Conservation (phyloP, 176 grass and related monocot genomes). For the Paspalum notatum region DNA sequence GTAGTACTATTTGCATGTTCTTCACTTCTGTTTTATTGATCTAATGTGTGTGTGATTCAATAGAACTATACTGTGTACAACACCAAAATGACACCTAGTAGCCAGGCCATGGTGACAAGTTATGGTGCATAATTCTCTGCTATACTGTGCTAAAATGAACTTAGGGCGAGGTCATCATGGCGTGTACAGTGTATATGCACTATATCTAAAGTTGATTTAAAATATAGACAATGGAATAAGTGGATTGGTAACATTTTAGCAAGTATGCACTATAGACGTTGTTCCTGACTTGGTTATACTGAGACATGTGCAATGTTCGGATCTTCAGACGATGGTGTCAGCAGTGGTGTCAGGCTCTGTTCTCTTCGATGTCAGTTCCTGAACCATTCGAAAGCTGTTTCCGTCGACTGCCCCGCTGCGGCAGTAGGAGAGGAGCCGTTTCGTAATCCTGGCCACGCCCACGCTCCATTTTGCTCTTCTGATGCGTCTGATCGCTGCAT, state of each 20-base stretch:
- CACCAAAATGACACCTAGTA: neutral
- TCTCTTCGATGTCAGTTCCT: conserved; percentile 16
- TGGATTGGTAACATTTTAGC: too few relatives aligned
- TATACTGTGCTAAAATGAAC: neutral
- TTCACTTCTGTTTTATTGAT: neutral
- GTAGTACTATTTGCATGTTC: neutral
- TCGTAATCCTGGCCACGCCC: conserved; percentile 41
- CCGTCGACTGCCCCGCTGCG: conserved; percentile 31
- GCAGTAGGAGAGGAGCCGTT: conserved; percentile 48
- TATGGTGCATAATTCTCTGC: neutral
- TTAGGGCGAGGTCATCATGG: neutral
- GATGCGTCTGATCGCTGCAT: conserved; percentile 43
- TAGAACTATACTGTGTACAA: neutral
- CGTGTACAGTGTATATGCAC: too few relatives aligned
- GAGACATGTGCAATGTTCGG: neutral
- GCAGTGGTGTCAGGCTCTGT: neutral
- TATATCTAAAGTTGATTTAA: too few relatives aligned
- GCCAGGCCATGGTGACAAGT: neutral
- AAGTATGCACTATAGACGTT: neutral
- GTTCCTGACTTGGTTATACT: neutral
- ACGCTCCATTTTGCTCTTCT: conserved; percentile 27
- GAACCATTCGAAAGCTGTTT: conserved; percentile 35
- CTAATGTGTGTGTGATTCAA: neutral
- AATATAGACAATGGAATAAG: too few relatives aligned
- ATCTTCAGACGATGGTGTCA: conserved; percentile 48